A percentile compares a stretch with the other conserved stretches of the same genome.
Conservation (phyloP, 2,329 filamentous ascomycete species). For the Fusarium torreyae region DNA sequence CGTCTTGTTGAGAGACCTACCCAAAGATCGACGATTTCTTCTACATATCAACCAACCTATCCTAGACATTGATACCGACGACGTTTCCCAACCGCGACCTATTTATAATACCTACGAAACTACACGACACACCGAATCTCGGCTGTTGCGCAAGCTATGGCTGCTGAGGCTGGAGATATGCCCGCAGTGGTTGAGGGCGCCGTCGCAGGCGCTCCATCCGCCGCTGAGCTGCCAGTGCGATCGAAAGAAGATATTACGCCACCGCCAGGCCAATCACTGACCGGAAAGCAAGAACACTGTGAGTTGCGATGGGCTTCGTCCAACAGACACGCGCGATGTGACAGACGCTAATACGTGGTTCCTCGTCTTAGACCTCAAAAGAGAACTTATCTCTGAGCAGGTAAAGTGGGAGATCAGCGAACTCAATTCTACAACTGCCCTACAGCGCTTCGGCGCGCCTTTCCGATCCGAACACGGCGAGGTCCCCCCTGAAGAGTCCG, state of each 20-base stretch:
- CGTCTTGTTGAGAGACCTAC: slow-evolving; percentile 25
- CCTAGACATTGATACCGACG: slow-evolving; percentile 30
- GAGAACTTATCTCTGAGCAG: slow-evolving; percentile 92
- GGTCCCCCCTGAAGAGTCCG: slow-evolving; percentile 92
- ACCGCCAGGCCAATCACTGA: slow-evolving; percentile 71
- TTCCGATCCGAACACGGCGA: slow-evolving; percentile 95
- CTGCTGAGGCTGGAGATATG: slow-evolving; percentile 47
- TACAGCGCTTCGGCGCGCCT: slow-evolving; percentile 94
- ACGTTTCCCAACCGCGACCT: slow-evolving; percentile 4
- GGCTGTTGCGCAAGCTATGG: slow-evolving; percentile 47
- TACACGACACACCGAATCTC: slow-evolving; percentile 25
- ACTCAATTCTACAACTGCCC: slow-evolving; percentile 92
- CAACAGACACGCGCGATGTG: background rate
- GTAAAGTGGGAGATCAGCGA: slow-evolving; percentile 92
- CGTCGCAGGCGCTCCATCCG: slow-evolving; percentile 30
- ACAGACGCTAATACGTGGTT: slow-evolving; percentile 29
- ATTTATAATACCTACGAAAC: background rate
- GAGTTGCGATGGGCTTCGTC: slow-evolving; percentile 53
- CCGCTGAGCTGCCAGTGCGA: slow-evolving; percentile 52
- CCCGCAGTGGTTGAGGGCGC: slow-evolving; percentile 42
- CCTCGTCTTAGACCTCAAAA: slow-evolving; percentile 80
- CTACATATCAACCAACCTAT: slow-evolving; percentile 2
- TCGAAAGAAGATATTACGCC: slow-evolving; percentile 51
- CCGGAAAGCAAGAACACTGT: slow-evolving; percentile 99
- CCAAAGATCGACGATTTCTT: slow-evolving; percentile 26